Evolutionary conservation across 2,329 filamentous ascomycete genomes (phyloP).

Genomic region (Blastomyces emzantsi): DNA sequence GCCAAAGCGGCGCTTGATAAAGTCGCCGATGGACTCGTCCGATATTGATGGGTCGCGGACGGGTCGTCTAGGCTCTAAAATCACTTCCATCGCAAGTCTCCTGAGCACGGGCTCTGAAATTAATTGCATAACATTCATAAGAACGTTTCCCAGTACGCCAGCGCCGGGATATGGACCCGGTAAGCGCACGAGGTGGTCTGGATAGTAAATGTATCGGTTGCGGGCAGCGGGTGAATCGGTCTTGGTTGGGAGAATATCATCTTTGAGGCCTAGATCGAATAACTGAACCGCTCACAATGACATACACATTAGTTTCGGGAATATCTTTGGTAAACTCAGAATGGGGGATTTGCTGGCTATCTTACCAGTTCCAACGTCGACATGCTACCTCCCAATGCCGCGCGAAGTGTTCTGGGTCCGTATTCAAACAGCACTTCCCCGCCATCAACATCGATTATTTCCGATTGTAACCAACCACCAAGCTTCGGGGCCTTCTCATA

Average conservation of each 20-base stretch:
- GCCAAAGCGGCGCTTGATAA: constrained; percentile 42
- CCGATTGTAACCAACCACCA: constrained; percentile 77
- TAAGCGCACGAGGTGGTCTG: constrained; percentile 64
- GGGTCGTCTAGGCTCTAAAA: constrained; percentile 27
- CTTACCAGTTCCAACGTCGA: constrained; percentile 63
- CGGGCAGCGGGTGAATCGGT: constrained; percentile 44
- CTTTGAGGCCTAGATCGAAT: constrained; percentile 46
- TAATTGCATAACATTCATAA: constrained; percentile 28
- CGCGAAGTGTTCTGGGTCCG: constrained; percentile 69
- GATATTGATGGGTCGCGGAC: constrained; percentile 15
- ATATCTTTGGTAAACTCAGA: constrained; percentile 8
- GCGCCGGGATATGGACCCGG: constrained; percentile 37
- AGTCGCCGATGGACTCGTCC: constrained; percentile 62
- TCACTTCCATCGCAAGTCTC: constrained; percentile 23
- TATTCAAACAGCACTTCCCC: constrained; percentile 66
- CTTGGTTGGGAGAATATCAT: constrained; percentile 48
- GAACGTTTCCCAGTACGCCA: constrained; percentile 22
- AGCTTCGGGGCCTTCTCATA: constrained; percentile 63
- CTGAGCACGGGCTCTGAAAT: constrained; percentile 42
- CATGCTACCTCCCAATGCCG: constrained; percentile 48
- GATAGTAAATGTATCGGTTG: constrained; percentile 80
- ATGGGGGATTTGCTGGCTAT: neutral
- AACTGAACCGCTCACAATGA: constrained; percentile 37
- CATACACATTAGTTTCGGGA: constrained; percentile 4
- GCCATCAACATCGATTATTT: constrained; percentile 52